phyloP scores from a whole-genome alignment of 441 rosid genomes.

The Flueggea neowawraea region DNA sequence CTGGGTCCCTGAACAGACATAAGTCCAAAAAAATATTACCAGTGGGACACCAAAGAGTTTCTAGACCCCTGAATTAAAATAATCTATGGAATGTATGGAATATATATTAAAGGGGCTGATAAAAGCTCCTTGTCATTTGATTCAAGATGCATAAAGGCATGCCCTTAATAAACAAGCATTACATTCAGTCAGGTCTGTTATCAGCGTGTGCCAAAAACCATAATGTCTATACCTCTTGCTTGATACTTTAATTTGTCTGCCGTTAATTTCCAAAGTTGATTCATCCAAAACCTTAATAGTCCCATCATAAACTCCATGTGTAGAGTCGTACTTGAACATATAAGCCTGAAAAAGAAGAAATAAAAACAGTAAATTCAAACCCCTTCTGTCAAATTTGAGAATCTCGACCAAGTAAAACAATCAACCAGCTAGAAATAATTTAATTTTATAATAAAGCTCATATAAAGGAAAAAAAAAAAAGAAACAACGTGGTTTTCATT shows the following conservation, averaged over 20 bases:
- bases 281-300: constrained; percentile 67
- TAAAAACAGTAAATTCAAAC: constrained; percentile 8
- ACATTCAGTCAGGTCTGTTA: background rate
- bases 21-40: background rate
- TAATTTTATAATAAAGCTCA: too few species aligned
- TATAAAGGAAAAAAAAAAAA: too few species aligned
- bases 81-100: too few species aligned
- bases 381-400: constrained; percentile 10
- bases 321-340: constrained; percentile 96
- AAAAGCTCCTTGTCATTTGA: background rate
- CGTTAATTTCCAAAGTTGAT: constrained; percentile 88
- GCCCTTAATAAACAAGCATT: background rate
- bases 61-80: background rate
- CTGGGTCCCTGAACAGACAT: constrained; percentile 61
- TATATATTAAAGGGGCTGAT: too few species aligned
- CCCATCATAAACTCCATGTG: constrained; percentile 85
- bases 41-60: background rate
- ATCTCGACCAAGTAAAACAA: background rate
- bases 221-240: constrained; percentile 59
- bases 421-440: background rate
- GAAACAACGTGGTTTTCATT: too few species aligned
- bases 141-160: constrained; percentile 1
- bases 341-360: constrained; percentile 60
- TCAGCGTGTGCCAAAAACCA: background rate
- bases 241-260: constrained; percentile 67